Evolutionary conservation across 2,329 filamentous ascomycete genomes (phyloP).

Genomic region (Camillea tinctor): DNA sequence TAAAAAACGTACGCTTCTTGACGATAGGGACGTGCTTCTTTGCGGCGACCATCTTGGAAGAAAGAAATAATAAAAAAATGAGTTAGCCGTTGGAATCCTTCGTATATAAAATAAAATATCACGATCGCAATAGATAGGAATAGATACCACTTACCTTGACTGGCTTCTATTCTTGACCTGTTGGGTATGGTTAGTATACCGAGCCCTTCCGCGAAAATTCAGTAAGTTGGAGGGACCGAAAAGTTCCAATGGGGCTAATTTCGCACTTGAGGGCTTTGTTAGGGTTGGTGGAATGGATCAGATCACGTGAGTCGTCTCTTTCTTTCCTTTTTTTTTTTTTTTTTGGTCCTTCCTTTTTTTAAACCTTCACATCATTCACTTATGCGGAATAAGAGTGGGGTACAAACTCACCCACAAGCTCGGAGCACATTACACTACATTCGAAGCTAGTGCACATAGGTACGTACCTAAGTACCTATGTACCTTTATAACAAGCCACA

Average conservation of each 20-base stretch:
- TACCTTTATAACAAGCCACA: no score
- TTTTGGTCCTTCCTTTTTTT: no score
- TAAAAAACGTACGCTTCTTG: conserved; percentile 90
- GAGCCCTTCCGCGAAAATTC: conserved; percentile 25
- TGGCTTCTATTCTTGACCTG: conserved; percentile 27
- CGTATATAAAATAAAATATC: background rate
- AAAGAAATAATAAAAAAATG: conserved; percentile 1
- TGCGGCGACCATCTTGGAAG: conserved; percentile 86
- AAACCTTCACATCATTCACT: no score
- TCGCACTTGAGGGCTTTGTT: conserved; percentile 25
- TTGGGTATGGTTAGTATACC: conserved; percentile 26
- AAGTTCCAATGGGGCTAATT: conserved; percentile 23
- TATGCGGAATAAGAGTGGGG: no score
- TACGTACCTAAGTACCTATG: no score
- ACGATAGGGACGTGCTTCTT: conserved; percentile 99
- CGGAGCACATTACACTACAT: no score
- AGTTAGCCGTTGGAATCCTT: no score
- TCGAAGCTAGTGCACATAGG: no score
- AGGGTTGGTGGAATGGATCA: conserved; percentile 18
- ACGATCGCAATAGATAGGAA: background rate
- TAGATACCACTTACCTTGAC: conserved; percentile 27
- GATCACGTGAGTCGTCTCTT: conserved; percentile 15
- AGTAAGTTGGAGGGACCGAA: conserved; percentile 21
- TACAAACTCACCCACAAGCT: no score
- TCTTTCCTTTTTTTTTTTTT: no score